These are phyloP conservation scores for Leishmania guyanensis DNA, from an alignment of 208 protist species.

Conservation along the genomic window DNA sequence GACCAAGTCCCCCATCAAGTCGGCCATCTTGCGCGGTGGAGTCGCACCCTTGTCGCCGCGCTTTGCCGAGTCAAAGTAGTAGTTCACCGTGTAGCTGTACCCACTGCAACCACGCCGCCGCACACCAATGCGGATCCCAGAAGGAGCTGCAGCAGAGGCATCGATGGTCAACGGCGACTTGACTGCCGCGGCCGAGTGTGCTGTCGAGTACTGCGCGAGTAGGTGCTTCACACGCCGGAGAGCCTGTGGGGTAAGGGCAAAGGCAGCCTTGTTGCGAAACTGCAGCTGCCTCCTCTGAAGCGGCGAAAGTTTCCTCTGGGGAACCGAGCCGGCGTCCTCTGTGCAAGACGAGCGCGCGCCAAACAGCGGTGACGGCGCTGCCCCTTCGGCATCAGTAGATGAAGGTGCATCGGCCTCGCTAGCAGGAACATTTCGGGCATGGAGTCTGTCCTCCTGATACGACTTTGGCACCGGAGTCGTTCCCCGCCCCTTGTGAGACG, in stretches of 20 bases:
- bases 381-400: slow-evolving; percentile 12
- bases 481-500: slow-evolving; percentile 71
- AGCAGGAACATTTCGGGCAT: slow-evolving; percentile 8
- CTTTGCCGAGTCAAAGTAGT: slow-evolving; percentile 43
- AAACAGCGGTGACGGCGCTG: slow-evolving; percentile 14
- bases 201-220: slow-evolving; percentile 44
- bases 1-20: slow-evolving; percentile 50
- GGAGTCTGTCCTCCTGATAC: slow-evolving; percentile 18
- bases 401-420: not conserved
- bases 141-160: slow-evolving; percentile 7
- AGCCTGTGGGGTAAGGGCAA: slow-evolving; percentile 80
- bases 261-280: slow-evolving; percentile 82
- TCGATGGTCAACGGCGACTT: not conserved
- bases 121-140: slow-evolving; percentile 93
- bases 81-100: slow-evolving; percentile 97
- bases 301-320: slow-evolving; percentile 61
- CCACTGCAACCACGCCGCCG: slow-evolving; percentile 95
- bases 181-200: not conserved
- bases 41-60: not conserved
- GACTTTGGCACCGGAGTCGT: slow-evolving; percentile 43
- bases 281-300: slow-evolving; percentile 84
- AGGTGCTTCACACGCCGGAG: slow-evolving; percentile 83
- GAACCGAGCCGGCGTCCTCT: slow-evolving; percentile 70
- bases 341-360: slow-evolving; percentile 72
- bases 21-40: not conserved